Evolutionary conservation across 352 stramenopile genomes (phyloP), one percentile per base, ranked within the genome.

Genomic region (Phytopythium ostracodes): DNA sequence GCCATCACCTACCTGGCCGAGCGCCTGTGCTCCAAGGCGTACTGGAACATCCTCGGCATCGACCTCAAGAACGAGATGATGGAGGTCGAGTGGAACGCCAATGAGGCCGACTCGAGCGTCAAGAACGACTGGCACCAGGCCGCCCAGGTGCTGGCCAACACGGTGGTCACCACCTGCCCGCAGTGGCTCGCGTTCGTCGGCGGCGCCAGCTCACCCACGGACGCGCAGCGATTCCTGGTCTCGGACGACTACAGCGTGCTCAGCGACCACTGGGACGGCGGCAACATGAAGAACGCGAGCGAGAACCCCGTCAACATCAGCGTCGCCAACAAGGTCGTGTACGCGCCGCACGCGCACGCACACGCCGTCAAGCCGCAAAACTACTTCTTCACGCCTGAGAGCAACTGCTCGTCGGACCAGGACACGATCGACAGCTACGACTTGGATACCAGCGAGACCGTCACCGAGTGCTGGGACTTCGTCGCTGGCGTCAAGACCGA

Each of bases 1-100:
- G 68, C 78, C 0, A 76, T 73, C 53, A 72, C 70, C 14, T 76
- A 73, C 42, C 53, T 88, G 11, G 67, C 82, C 31, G 71, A 75
- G 29, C 69, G 64, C 1, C 70, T 91, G 31, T 88, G 82, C 55
- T 75, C 68, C 10, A 51, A 70, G n/a, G 71, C 62, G 4, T 87
- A 86, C 59, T 91, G 77, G 74, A 91, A 91, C 65, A 55, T 89
- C 25, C 59, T 91, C 22, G 81, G 79, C n/a, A 56, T 91, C 9
- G 79, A 88, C 56, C 66, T 91, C 54, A 91, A 89, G 62, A 77
- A 84, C 60, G 75, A 79, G 50, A 84, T 82, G 76, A 43, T 69
- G 33, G 56, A 76, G 43, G 71, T 63, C 11, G 62, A 75, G 51
- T 82, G 76, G 76, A 64, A 71, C 44, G 59, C 56, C 6, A 50